Conservation (phyloP, 2,329 filamentous ascomycete genomes). For the Chlorencoelia australis region DNA sequence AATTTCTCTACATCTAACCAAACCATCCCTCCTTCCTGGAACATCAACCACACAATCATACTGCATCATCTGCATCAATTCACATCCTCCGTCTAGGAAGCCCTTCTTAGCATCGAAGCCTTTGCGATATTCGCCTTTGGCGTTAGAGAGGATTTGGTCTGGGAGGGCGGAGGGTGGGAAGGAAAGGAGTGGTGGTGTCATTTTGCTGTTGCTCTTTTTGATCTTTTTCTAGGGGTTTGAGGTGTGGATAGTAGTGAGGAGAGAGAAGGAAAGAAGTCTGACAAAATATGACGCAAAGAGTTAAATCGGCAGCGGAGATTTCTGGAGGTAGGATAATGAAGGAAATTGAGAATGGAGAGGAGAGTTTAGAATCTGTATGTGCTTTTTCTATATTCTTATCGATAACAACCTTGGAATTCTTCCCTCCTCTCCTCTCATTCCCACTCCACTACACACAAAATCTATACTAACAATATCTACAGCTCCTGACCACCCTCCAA, state of each 20-base stretch:
- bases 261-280: neutral
- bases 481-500: slow-evolving; percentile 14
- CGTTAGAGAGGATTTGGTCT: slow-evolving; percentile 20
- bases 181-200: slow-evolving; percentile 48
- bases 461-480: neutral
- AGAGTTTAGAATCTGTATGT: slow-evolving; percentile 48
- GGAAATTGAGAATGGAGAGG: slow-evolving; percentile 42
- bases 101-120: slow-evolving; percentile 49
- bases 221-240: neutral
- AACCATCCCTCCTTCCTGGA: slow-evolving; percentile 23
- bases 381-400: slow-evolving; percentile 9
- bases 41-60: slow-evolving; percentile 40
- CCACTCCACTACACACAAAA: neutral
- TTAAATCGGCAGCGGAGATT: slow-evolving; percentile 16
- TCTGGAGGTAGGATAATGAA: slow-evolving; percentile 40
- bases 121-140: slow-evolving; percentile 30
- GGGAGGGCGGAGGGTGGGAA: slow-evolving; percentile 45
- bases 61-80: slow-evolving; percentile 10
- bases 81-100: slow-evolving; percentile 42
- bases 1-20: slow-evolving; percentile 50
- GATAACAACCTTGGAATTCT: slow-evolving; percentile 8
- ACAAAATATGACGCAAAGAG: slow-evolving; percentile 5
- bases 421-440: neutral
- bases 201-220: slow-evolving; percentile 26
- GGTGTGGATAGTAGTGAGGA: neutral